Evolutionary conservation across 345 rosid genomes (phyloP).

Genomic region (Ceriops zippeliana): DNA sequence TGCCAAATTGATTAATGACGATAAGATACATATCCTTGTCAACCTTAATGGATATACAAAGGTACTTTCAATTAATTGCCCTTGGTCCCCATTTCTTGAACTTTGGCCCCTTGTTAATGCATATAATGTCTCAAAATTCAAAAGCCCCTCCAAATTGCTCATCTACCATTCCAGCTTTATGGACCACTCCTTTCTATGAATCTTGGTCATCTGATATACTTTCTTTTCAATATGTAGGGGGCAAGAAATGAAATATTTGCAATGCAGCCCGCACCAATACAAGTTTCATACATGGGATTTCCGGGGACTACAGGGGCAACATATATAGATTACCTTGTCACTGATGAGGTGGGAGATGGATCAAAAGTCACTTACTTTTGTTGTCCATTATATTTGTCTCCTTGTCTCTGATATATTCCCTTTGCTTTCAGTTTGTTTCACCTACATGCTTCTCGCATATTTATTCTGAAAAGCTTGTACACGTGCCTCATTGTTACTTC

Average conservation of each 20-base stretch:
- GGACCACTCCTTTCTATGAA: too few species aligned
- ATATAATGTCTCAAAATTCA: too few species aligned
- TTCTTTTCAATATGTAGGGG: constrained; percentile 50
- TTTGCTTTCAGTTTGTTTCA: constrained; percentile 72
- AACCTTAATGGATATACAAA: constrained; percentile 98
- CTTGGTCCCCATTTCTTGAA: too few species aligned
- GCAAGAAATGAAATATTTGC: constrained; percentile 98
- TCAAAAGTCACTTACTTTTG: not conserved
- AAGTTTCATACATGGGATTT: constrained; percentile 98
- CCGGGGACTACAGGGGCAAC: constrained; percentile 98
- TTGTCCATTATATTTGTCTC: not conserved
- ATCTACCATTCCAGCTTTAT: too few species aligned
- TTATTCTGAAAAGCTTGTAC: constrained; percentile 96
- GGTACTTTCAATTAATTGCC: constrained; percentile 27
- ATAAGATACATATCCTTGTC: constrained; percentile 79
- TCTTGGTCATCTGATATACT: too few species aligned
- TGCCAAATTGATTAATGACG: constrained; percentile 78
- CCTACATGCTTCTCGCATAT: constrained; percentile 68
- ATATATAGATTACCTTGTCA: constrained; percentile 91
- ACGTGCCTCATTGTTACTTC: constrained; percentile 95
- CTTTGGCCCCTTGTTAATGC: too few species aligned
- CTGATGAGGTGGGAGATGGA: constrained; percentile 69
- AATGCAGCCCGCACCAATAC: constrained; percentile 97
- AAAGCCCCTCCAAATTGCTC: too few species aligned
- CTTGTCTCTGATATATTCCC: constrained; percentile 7